These are phyloP conservation scores for Diaporthe amygdali DNA, from an alignment of 2,329 filamentous ascomycete genomes.

Conservation along the genomic window DNA sequence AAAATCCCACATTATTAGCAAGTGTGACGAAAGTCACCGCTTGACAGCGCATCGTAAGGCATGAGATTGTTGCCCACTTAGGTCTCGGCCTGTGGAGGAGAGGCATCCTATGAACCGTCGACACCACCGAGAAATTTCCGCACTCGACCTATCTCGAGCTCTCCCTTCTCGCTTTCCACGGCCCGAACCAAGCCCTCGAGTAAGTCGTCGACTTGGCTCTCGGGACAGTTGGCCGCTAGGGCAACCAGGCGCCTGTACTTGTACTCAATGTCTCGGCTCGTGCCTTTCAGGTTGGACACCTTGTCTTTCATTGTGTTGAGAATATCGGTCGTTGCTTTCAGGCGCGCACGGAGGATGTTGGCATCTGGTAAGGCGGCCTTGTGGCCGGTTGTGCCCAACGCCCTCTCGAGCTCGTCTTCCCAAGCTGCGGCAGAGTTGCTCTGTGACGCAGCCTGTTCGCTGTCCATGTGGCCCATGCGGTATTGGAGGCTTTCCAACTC, in stretches of 20 bases:
- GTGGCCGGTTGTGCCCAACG: conserved; percentile 49
- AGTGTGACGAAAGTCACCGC: background rate
- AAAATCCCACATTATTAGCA: background rate
- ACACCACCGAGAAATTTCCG: conserved; percentile 81
- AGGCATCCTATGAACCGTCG: conserved; percentile 55
- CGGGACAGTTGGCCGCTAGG: conserved; percentile 81
- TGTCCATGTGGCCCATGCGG: conserved; percentile 53
- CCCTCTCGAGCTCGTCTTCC: conserved; percentile 58
- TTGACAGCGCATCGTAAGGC: background rate
- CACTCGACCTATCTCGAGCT: conserved; percentile 77
- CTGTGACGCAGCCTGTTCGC: conserved; percentile 48
- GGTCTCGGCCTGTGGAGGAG: background rate
- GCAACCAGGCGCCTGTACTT: conserved; percentile 90
- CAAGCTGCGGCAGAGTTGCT: conserved; percentile 54
- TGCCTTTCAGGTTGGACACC: conserved; percentile 74
- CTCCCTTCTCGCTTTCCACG: conserved; percentile 83
- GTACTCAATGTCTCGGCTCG: conserved; percentile 82
- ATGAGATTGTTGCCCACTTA: background rate
- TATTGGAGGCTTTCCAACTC: conserved; percentile 74
- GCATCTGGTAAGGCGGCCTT: conserved; percentile 60
- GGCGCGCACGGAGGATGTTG: conserved; percentile 67
- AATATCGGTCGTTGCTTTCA: conserved; percentile 73
- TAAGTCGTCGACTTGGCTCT: conserved; percentile 79
- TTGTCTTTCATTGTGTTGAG: conserved; percentile 71
- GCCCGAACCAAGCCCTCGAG: conserved; percentile 82